phyloP scores from a whole-genome alignment of 352 stramenopile genomes.

The Thraustochytrium sp. region DNA sequence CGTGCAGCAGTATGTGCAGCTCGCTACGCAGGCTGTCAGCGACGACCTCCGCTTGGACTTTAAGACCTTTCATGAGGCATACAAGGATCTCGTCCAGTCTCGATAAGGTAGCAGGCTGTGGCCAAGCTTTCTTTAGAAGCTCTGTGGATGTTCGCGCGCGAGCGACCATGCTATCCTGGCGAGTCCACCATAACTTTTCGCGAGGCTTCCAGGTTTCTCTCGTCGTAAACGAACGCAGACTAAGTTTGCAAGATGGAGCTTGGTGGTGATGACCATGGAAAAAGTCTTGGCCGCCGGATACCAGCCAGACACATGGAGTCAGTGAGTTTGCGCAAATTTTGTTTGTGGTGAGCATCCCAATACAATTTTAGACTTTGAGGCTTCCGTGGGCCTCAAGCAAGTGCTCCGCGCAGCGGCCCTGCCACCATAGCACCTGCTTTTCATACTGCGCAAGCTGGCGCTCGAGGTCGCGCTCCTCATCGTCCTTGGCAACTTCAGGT shows the following conservation, averaged over 20 bases:
- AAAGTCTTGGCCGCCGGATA: background rate
- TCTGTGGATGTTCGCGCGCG: too few relatives aligned
- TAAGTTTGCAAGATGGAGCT: background rate
- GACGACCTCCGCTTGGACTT: background rate
- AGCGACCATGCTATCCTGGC: too few relatives aligned
- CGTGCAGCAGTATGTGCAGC: conserved; percentile 14
- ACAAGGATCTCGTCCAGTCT: background rate
- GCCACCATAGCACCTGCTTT: conserved; percentile 26
- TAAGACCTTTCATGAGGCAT: background rate
- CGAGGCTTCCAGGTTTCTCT: background rate
- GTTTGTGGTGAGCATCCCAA: background rate
- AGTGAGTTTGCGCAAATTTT: background rate
- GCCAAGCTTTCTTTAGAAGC: too few relatives aligned
- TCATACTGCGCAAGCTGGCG: background rate
- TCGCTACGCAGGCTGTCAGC: background rate
- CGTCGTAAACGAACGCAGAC: background rate
- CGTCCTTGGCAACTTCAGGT: background rate
- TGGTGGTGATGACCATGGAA: background rate
- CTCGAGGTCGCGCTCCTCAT: conserved; percentile 22
- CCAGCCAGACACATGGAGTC: background rate
- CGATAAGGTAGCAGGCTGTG: too few relatives aligned
- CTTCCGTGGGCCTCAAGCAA: background rate
- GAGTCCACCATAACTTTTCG: too few relatives aligned
- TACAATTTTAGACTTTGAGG: background rate
- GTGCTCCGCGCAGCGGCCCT: conserved; percentile 1